These are phyloP conservation scores for Sclerotinia glacialis DNA, from an alignment of 2,329 filamentous ascomycete species.

Conservation along the genomic window DNA sequence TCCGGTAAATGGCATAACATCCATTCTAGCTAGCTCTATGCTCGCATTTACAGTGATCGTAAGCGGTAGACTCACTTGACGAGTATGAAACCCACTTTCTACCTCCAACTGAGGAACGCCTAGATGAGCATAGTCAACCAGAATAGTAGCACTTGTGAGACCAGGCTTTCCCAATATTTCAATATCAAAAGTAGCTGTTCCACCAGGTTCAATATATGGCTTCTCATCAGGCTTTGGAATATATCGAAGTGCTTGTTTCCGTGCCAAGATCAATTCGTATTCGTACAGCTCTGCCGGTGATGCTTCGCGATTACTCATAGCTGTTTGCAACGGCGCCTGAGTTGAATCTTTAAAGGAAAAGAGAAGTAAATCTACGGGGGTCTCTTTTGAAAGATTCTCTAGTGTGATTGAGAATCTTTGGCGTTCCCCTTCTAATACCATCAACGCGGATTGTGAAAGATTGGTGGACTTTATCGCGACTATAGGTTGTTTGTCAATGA, in stretches of 20 bases:
- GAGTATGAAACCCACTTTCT: constrained; percentile 73
- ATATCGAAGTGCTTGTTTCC: constrained; percentile 65
- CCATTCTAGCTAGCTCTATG: constrained; percentile 75
- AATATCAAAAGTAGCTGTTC: constrained; percentile 70
- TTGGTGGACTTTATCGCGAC: constrained; percentile 73
- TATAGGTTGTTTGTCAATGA: constrained; percentile 76
- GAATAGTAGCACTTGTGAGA: constrained; percentile 72
- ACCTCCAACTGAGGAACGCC: constrained; percentile 67
- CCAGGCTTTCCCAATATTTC: constrained; percentile 85
- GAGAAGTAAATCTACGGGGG: constrained; percentile 76
- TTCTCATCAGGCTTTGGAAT: constrained; percentile 51
- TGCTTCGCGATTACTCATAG: constrained; percentile 72
- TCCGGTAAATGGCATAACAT: constrained; percentile 70
- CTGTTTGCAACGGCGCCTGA: constrained; percentile 70
- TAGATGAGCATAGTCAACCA: constrained; percentile 84
- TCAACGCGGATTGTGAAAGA: constrained; percentile 78
- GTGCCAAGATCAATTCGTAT: constrained; percentile 74
- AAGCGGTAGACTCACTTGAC: constrained; percentile 76
- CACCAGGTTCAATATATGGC: constrained; percentile 62
- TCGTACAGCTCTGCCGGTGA: constrained; percentile 80
- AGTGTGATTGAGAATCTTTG: constrained; percentile 75
- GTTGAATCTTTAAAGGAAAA: constrained; percentile 91
- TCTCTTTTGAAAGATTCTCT: constrained; percentile 68
- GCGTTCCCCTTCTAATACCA: constrained; percentile 89
- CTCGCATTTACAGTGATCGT: constrained; percentile 91